Evolutionary conservation across 495 filamentous ascomycete species (phyloP), one percentile per base, ranked within the genome.

Genomic region (Hyaloscypha variabilis): DNA sequence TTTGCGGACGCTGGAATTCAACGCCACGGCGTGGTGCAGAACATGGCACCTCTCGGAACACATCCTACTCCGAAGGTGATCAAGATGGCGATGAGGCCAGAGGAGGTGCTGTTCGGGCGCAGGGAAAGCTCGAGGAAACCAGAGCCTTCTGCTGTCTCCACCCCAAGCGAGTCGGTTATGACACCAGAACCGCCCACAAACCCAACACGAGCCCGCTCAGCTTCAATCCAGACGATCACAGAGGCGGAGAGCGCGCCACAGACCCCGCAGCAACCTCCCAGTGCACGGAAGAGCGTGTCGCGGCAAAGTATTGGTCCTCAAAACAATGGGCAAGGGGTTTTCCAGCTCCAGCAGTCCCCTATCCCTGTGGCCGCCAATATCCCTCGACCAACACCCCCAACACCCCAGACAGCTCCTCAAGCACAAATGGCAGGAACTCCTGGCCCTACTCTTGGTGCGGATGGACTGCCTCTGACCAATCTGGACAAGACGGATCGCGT

Each of bases 1-100:
- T 94, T 87, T 73, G 81, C 84, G 74, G 92, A 94, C 62, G 82
- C 80, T 21, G 87, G 82, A 65, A 78, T 86, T 68, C 77, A 86
- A 66, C 77, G 86, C 30, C 80, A 85, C 67, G 87, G 87, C 57
- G 88, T 91, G 6, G 75, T 90, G 13, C 87, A 87, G 73, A 83
- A 85, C 68, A 92, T 93, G 90, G 83, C 82, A 49, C 84, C 90
- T 29, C 76, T 93, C 5, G 90, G 90, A 42, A 82, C 82, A 28
- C 75, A 83, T 55, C 90, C 90, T 8, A 87, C 80, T 73, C 25
- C 55, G 34, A 74, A 71, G 66, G 26, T 69, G 1, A 19, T 64
- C 36, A 70, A 72, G 63, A 51, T 39, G 36, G 57, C 65, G 6
- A 36, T 24, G 26, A 67, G 26, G 34, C n/a, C 56, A 0, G 63